Conservation (phyloP, 345 rosid genomes). For the Laguncularia racemosa region DNA sequence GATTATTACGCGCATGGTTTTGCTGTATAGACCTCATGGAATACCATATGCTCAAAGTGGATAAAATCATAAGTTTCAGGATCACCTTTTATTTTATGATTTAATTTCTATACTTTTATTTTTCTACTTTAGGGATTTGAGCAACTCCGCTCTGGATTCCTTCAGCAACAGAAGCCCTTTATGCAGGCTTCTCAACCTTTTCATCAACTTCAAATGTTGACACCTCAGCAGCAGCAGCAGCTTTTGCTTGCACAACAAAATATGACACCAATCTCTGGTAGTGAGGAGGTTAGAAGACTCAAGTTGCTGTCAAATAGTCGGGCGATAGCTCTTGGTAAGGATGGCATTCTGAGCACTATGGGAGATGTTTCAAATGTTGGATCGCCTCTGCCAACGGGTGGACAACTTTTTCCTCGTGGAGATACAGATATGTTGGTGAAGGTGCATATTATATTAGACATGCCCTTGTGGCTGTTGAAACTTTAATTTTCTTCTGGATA, state of each 20-base stretch:
- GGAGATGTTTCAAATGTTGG: slow-evolving; percentile 72
- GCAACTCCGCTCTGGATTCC: slow-evolving; percentile 63
- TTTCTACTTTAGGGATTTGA: slow-evolving; percentile 51
- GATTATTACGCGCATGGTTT: no score
- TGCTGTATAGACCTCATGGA: no score
- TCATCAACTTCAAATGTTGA: slow-evolving; percentile 75
- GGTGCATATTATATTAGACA: slow-evolving; percentile 23
- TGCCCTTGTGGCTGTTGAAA: no score
- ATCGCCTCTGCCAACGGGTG: slow-evolving; percentile 62
- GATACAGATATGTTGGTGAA: slow-evolving; percentile 61
- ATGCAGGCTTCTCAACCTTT: slow-evolving; percentile 45
- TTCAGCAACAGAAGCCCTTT: slow-evolving; percentile 83
- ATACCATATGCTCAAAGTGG: no score
- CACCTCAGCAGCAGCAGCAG: slow-evolving; percentile 84
- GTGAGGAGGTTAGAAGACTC: slow-evolving; percentile 72
- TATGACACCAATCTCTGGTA: slow-evolving; percentile 64
- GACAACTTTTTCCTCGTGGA: slow-evolving; percentile 32
- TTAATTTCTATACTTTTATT: neutral
- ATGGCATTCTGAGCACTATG: slow-evolving; percentile 59
- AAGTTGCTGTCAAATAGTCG: slow-evolving; percentile 67
- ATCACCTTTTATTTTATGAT: slow-evolving; percentile 4
- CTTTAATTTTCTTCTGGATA: neutral
- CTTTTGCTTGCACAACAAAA: slow-evolving; percentile 88
- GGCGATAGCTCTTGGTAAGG: slow-evolving; percentile 61
- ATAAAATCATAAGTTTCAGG: no score